phyloP scores from a whole-genome alignment of 306 rosid species.

The Glycine latifolia region DNA sequence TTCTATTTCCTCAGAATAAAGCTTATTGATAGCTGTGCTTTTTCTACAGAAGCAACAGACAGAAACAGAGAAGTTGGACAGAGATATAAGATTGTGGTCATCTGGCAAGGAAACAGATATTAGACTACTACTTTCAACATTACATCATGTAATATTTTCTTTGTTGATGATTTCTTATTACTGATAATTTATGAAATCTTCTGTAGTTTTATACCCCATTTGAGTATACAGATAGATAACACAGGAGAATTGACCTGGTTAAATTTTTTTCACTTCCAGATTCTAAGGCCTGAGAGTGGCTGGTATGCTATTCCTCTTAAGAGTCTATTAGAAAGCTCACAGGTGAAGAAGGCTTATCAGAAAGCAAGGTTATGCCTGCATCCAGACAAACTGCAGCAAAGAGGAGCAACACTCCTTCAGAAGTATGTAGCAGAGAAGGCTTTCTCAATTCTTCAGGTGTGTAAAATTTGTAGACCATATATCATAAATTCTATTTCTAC shows the following conservation, averaged over 20 bases:
- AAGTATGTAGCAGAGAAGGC: constrained; percentile 79
- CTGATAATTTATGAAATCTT: neutral
- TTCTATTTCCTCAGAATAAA: constrained; percentile 2
- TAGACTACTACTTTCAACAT: constrained; percentile 78
- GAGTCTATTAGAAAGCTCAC: constrained; percentile 67
- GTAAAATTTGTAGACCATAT: constrained; percentile 12
- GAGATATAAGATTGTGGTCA: constrained; percentile 83
- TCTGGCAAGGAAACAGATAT: constrained; percentile 82
- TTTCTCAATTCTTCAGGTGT: constrained; percentile 87
- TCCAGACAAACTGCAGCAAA: constrained; percentile 94
- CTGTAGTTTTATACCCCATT: neutral
- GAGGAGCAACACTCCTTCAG: constrained; percentile 79
- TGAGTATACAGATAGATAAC: neutral
- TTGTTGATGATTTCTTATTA: constrained; percentile 7
- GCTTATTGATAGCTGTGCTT: constrained; percentile 28
- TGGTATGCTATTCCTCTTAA: constrained; percentile 75
- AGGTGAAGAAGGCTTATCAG: constrained; percentile 85
- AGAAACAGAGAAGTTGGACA: constrained; percentile 68
- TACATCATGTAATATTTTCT: constrained; percentile 69
- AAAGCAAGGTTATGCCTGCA: constrained; percentile 91
- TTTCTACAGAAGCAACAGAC: constrained; percentile 52
- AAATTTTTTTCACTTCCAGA: constrained; percentile 54
- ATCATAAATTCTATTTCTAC: constrained; percentile 3
- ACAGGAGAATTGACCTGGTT: constrained; percentile 30
- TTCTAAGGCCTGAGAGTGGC: constrained; percentile 77